A percentile compares a stretch with the other conserved stretches of the same genome.
Conservation (phyloP, 345 rosid genomes). For the Brassica nigra region DNA sequence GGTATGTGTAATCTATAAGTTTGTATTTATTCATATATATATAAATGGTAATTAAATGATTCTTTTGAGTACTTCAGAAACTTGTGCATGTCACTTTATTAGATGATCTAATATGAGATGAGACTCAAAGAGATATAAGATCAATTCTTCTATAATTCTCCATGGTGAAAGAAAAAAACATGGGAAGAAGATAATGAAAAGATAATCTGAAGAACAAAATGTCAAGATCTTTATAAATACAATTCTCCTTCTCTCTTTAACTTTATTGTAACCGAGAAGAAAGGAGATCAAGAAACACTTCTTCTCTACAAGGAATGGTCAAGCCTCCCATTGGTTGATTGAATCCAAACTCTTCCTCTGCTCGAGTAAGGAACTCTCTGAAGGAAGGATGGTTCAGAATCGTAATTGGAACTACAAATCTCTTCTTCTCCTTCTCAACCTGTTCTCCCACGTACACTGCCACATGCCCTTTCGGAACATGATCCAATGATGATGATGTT, state of each 20-base stretch:
- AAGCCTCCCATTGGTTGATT: slow-evolving; percentile 55
- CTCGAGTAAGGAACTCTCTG: slow-evolving; percentile 43
- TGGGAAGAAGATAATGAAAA: slow-evolving; percentile 22
- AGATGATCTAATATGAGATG: neutral
- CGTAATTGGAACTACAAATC: slow-evolving; percentile 50
- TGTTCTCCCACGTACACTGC: slow-evolving; percentile 55
- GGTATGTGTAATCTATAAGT: slow-evolving; percentile 32
- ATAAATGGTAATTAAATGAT: slow-evolving; percentile 27
- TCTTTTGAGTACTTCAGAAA: slow-evolving; percentile 3
- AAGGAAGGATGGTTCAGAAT: slow-evolving; percentile 51
- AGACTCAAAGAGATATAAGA: neutral
- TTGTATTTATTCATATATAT: slow-evolving; percentile 21
- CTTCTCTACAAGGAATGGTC: slow-evolving; percentile 53
- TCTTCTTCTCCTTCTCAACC: slow-evolving; percentile 41
- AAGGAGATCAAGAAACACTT: slow-evolving; percentile 37
- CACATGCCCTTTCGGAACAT: slow-evolving; percentile 51
- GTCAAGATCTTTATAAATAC: slow-evolving; percentile 9
- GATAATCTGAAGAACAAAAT: slow-evolving; percentile 11
- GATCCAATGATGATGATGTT: slow-evolving; percentile 38
- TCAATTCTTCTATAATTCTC: slow-evolving; percentile 12
- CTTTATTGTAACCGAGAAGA: slow-evolving; percentile 33
- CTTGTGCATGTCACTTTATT: neutral
- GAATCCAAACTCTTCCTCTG: slow-evolving; percentile 59
- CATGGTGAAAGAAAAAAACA: slow-evolving; percentile 31
- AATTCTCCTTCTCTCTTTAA: neutral